Evolutionary conservation across 371 early-diverging fungal genomes (phyloP), one percentile per base, ranked within the genome.

Genomic region (Neoconidiobolus thromboides): DNA sequence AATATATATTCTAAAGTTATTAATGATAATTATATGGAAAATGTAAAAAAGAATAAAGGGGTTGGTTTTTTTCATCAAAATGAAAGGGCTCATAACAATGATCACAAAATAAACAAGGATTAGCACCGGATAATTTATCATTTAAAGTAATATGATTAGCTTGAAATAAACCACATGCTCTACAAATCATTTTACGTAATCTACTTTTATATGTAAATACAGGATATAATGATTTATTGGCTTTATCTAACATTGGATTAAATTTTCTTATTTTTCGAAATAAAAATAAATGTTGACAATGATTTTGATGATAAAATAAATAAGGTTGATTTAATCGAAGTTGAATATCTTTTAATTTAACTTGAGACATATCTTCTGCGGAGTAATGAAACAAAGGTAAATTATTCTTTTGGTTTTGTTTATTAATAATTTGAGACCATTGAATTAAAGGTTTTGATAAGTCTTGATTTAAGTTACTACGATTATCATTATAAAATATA

Each of bases 31-130:
- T 26, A 26, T 26, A 26, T 26, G 26, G 26, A 26, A 26, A 49
- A 26, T 49, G 49, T 4, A 37, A 41, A 46, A 46, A 57, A 54
- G 76, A 75, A 61, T 77, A 71, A 26, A 81, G 66, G 43, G 70
- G 69, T 39, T 71, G 65, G 6, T 74, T 76, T n/a, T 78, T 64
- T n/a, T 49, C 60, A 58, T 78, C 76, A 62, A 76, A 82, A 67
- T 87, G 89, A 68, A 88, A 86, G 3, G 70, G 71, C 36, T 71
- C 63, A 59, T 78, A 89, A 69, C 89, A 89, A 38, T 68, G 68
- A 58, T 77, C 74, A 62, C 89, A 89, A 69, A 85, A 88, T 64
- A 78, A 82, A 56, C 80, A 79, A 0, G 87, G 86, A n/a, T 80
- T 78, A 60, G 75, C 73, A 5, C 86, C 86, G 58, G 79, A 76